A percentile compares a stretch with the other conserved stretches of the same genome.
These are phyloP conservation scores for Talaromyces verruculosus DNA, from an alignment of 2,329 filamentous ascomycete genomes.

Conservation along the genomic window DNA sequence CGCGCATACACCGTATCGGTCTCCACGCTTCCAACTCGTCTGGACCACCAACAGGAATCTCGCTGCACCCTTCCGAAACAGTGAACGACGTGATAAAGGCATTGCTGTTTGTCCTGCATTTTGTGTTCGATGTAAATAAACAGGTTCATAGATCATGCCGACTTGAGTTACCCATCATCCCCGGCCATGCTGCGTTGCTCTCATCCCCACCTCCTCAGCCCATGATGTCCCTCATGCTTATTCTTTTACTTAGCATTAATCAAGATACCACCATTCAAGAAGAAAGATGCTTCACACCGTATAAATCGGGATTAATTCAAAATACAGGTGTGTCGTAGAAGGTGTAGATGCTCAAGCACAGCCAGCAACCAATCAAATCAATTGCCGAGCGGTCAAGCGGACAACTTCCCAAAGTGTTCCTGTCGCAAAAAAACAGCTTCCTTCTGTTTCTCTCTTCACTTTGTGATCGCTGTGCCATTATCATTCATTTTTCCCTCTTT, in stretches of 20 bases:
- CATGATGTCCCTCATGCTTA: not conserved
- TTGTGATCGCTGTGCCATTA: not conserved
- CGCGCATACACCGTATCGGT: not conserved
- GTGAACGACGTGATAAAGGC: not conserved
- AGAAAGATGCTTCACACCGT: not conserved
- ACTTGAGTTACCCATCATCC: not conserved
- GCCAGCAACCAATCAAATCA: conserved; percentile 12
- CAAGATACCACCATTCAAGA: not conserved
- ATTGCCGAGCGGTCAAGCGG: conserved; percentile 18
- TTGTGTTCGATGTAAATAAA: conserved; percentile 7
- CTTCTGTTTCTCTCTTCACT: not conserved
- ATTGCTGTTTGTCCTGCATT: not conserved
- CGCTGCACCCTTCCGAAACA: not conserved
- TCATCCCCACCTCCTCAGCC: not conserved
- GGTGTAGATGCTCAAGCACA: not conserved
- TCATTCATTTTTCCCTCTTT: not conserved
- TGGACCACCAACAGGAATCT: not conserved
- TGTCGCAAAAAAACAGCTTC: conserved; percentile 16
- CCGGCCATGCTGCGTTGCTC: not conserved
- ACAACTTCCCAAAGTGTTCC: conserved; percentile 8
- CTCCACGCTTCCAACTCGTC: not conserved
- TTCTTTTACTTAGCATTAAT: not conserved
- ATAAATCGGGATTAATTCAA: not conserved
- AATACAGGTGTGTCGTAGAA: not conserved
- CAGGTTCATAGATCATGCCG: conserved; percentile 2